Evolutionary conservation across 2,329 filamentous ascomycete genomes (phyloP), one percentile per base, ranked within the genome.

Genomic region (Cladosporium sp.): DNA sequence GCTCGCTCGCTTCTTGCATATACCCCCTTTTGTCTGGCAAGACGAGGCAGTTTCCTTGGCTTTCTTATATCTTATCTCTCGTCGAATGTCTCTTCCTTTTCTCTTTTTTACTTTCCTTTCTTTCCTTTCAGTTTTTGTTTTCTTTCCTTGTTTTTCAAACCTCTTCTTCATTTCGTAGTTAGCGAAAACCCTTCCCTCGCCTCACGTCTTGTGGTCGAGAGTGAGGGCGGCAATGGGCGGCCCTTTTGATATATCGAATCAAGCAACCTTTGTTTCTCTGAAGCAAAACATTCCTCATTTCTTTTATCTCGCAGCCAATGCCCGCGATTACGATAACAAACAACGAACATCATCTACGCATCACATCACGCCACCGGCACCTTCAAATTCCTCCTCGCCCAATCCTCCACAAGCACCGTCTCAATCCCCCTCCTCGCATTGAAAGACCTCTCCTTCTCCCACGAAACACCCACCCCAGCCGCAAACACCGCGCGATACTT

Each of bases 401-500:
- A 80, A 8, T 59, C 66, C 53, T 68, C 68, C 0, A 80, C 66
- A 54, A 69, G 68, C 48, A 64, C 69, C 58, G 77, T 64, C 1
- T 63, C 43, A 20, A 84, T 76, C 0, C 72, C 73, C 32, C 74
- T 66, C 61, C 74, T 58, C 2, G 59, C 54, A 64, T 85, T 86
- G 55, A 80, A 71, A 7, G 80, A 84, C 54, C 61, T 61, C 8
- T 70, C 63, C 60, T 72, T 68, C 7, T 76, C 73, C 84, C 84
- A 87, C 34, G 73, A 74, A 4, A 85, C 76, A 0, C 83, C 84
- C 7, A 65, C 68, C 0, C 80, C 80, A 49, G 76, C 69, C 1
- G 75, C 80, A 70, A 86, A 86, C 0, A 83, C 77, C 54, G 78
- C 69, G 18, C 79, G 70, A 65, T 87, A 87, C 67, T 80, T 85